Conservation (phyloP, 768 basidiomycete genomes). For the Phanerochaete sordida region DNA sequence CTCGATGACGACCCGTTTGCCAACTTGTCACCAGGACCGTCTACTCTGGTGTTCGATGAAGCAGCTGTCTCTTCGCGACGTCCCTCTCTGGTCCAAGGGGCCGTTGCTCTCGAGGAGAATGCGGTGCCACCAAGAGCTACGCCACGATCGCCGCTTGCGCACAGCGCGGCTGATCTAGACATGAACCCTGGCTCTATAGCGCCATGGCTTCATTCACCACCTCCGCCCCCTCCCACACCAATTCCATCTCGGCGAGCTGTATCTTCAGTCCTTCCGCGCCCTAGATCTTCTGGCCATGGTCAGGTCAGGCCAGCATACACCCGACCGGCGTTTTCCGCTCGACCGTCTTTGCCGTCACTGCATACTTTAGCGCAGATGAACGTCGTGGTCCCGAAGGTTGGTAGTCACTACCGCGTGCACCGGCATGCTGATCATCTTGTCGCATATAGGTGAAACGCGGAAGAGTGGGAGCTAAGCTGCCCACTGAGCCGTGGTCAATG, state of each 20-base stretch:
- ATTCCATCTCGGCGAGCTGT: slow-evolving; percentile 5
- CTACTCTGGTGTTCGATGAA: not conserved
- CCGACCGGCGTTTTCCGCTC: slow-evolving; percentile 35
- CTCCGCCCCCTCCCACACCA: slow-evolving; percentile 18
- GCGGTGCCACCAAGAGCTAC: not conserved
- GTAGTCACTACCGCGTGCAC: not conserved
- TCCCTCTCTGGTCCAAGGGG: slow-evolving; percentile 7
- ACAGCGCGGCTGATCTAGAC: slow-evolving; percentile 3
- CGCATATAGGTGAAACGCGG: slow-evolving; percentile 11
- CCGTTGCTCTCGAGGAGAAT: slow-evolving; percentile 2
- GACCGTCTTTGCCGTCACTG: slow-evolving; percentile 42
- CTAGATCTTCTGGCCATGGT: slow-evolving; percentile 30
- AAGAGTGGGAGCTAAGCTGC: slow-evolving; percentile 12
- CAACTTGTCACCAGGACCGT: slow-evolving; percentile 38
- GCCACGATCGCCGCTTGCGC: slow-evolving; percentile 21
- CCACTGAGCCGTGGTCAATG: slow-evolving; percentile 11
- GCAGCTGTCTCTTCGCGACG: slow-evolving; percentile 2
- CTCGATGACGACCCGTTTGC: slow-evolving; percentile 78
- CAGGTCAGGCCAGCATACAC: slow-evolving; percentile 39
- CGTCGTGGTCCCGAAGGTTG: slow-evolving; percentile 35
- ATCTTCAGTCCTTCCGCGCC: slow-evolving; percentile 19
- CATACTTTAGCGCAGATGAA: slow-evolving; percentile 35
- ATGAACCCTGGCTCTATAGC: not conserved
- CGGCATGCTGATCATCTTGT: not conserved
- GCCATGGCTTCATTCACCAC: slow-evolving; percentile 8